Percentiles rank a stretch among this genome's conserved stretches.
Evolutionary conservation across 192 early-diverging fungal genomes (phyloP).

Genomic region (Coemansia sp.): DNA sequence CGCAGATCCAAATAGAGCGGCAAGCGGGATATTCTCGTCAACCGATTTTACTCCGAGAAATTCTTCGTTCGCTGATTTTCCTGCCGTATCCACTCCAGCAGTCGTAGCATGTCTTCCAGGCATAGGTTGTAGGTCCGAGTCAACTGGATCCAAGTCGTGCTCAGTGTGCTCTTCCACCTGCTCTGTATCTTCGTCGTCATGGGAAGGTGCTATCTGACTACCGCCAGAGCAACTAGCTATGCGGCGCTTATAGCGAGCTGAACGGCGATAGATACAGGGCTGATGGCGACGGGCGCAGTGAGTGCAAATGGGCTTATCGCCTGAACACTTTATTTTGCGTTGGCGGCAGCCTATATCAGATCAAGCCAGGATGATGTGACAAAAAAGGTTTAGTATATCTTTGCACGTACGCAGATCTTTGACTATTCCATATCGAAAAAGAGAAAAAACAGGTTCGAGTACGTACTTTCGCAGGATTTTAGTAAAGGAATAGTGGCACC

Average conservation of each 20-base stretch:
- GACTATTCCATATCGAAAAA: neutral
- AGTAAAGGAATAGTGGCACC: slow-evolving; percentile 43
- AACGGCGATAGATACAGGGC: slow-evolving; percentile 54
- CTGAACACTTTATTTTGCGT: slow-evolving; percentile 56
- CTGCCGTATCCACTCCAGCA: neutral
- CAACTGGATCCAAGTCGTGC: neutral
- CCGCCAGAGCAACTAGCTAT: slow-evolving; percentile 10
- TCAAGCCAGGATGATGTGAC: neutral
- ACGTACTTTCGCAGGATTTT: slow-evolving; percentile 58
- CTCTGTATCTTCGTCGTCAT: neutral
- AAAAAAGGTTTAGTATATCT: neutral
- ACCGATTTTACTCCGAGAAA: slow-evolving; percentile 13
- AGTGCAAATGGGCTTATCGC: slow-evolving; percentile 53
- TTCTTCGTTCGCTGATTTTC: neutral
- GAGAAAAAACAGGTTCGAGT: neutral
- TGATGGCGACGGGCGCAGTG: slow-evolving; percentile 55
- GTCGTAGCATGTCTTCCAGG: neutral
- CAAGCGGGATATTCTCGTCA: slow-evolving; percentile 46
- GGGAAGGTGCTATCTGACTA: neutral
- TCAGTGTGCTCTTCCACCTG: neutral
- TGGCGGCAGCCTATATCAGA: slow-evolving; percentile 50
- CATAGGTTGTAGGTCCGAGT: neutral
- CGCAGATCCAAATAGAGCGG: slow-evolving; percentile 43
- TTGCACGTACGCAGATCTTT: neutral
- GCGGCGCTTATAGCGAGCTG: slow-evolving; percentile 57